Conservation (phyloP, 1,284 basidiomycete genomes). For the Erythrobasidium hasegawianum region DNA sequence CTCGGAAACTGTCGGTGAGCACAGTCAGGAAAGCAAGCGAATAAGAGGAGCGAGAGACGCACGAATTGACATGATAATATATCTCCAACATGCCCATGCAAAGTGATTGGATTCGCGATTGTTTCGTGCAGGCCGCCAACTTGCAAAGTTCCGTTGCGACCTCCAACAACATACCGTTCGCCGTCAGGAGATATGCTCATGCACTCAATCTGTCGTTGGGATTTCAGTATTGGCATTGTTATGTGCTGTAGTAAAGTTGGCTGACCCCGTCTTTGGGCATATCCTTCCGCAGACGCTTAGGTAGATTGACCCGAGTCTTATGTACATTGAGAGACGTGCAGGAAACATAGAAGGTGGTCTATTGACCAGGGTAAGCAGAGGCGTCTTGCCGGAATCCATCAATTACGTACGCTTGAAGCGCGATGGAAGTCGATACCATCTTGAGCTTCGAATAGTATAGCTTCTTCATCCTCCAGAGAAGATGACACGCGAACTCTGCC, state of each 20-base stretch:
- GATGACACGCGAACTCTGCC: constrained; percentile 56
- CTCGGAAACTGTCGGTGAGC: constrained; percentile 37
- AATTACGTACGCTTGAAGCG: constrained; percentile 6
- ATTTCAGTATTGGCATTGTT: not conserved
- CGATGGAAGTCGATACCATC: constrained; percentile 42
- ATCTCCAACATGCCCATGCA: constrained; percentile 53
- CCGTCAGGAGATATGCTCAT: constrained; percentile 47
- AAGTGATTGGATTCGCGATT: constrained; percentile 36
- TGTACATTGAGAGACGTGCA: constrained; percentile 16
- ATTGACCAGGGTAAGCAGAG: not conserved
- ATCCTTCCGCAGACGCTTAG: constrained; percentile 10
- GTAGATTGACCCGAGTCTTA: constrained; percentile 14
- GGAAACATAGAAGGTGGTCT: constrained; percentile 12
- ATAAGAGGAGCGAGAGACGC: constrained; percentile 43
- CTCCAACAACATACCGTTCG: constrained; percentile 47
- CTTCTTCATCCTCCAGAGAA: constrained; percentile 39
- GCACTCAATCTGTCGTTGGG: constrained; percentile 43
- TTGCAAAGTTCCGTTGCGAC: constrained; percentile 49
- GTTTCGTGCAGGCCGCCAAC: constrained; percentile 44
- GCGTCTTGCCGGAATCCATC: too few species aligned
- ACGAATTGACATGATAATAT: constrained; percentile 49
- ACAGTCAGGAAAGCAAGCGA: not conserved
- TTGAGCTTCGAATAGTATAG: constrained; percentile 36
- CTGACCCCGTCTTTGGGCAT: constrained; percentile 18
- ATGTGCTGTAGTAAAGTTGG: not conserved